Evolutionary conservation across 2,329 filamentous ascomycete species (phyloP), one percentile per base, ranked within the genome.

Genomic region (Talaromyces rugulosus): DNA sequence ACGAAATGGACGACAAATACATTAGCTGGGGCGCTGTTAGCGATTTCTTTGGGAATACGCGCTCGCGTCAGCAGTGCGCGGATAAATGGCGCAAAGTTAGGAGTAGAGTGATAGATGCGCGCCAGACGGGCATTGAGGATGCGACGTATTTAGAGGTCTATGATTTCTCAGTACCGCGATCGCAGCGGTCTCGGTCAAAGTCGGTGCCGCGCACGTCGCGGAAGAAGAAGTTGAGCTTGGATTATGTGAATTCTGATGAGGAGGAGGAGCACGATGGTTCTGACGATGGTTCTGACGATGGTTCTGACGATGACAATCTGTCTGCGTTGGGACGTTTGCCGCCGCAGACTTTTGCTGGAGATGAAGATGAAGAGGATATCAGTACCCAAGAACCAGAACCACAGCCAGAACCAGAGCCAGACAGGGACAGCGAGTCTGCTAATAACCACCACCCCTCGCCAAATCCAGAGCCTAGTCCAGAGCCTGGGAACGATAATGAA

Each of bases 1-100:
- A 76, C 56, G 74, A 74, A 56, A 70, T 76, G 66, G 68, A 72
- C 16, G 75, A 76, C 16, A 67, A 64, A 4, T 55, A 69, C 28
- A 63, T 77, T 30, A 56, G 63, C 11, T 77, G 75, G 75, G 71
- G 73, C 5, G 53, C 59, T 12, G 64, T 77, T 12, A 76, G 75
- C 59, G 57, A 71, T 42, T 54, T 50, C 3, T 68, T 77, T 53
- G 42, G 65, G 0, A 66, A 75, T 56, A 62, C 60, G 16, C 72
- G 75, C 6, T 75, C 75, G n/a, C 68, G 75, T 54, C 74, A 77
- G 44, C 75, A 77, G 63, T 75, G 74, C 50, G 73, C 74, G 14
- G 75, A 77, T 62, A 76, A 74, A 62, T 77, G 73, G 73, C 74
- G 75, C 55, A 76, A 75, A 57, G 62, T 75, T 12, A 66, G 67